phyloP scores from a whole-genome alignment of 495 filamentous ascomycete genomes.

The Mytilinidion resinicola region DNA sequence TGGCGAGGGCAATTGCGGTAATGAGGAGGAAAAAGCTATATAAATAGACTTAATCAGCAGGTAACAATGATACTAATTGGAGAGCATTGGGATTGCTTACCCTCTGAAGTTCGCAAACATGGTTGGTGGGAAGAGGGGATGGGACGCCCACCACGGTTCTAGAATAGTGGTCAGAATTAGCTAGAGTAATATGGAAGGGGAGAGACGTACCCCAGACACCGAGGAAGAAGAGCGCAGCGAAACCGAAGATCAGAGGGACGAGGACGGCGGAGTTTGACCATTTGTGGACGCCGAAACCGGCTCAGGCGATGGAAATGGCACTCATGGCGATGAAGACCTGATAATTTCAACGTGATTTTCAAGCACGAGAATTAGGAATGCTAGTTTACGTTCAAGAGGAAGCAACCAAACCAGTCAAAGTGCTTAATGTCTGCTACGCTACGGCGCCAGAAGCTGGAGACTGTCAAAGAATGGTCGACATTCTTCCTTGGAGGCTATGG shows the following conservation, averaged over 20 bases:
- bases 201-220: not conserved
- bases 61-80: not conserved
- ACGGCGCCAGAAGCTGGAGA: not conserved
- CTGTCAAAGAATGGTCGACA: not conserved
- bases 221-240: not conserved
- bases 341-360: not conserved
- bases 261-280: not conserved
- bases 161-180: too few species aligned
- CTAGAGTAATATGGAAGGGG: too few species aligned
- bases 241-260: not conserved
- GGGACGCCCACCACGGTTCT: too few species aligned
- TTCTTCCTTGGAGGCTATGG: not conserved
- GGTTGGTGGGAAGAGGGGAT: not conserved
- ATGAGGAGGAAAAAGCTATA: not conserved
- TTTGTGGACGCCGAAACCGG: not conserved
- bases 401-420: not conserved
- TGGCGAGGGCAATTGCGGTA: not conserved
- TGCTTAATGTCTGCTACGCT: too few species aligned
- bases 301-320: not conserved
- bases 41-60: not conserved
- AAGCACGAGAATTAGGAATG: not conserved
- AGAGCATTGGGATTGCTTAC: not conserved
- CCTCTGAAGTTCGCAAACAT: not conserved
- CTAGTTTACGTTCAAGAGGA: not conserved
- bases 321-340: not conserved